Evolutionary conservation across 805 yeast species (phyloP), one percentile per base, ranked within the genome.

Genomic region (Wickerhamomyces ciferrii): DNA sequence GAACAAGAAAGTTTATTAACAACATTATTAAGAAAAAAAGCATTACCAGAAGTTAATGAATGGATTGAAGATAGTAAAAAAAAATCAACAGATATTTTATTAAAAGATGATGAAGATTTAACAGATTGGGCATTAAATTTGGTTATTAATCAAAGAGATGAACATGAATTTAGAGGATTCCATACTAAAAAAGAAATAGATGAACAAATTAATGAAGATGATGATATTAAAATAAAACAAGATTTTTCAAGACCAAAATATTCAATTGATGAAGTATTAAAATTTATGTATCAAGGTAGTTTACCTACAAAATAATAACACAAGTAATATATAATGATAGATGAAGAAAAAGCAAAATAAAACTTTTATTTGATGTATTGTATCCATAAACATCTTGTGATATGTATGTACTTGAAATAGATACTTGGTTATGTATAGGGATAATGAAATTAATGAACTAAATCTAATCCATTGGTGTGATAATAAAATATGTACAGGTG

Each of bases 11-110:
- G 89, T 2, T 71, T 94, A 32, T 67, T 91, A 43, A 86, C 96
- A 0, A 90, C 97, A 0, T 69, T 94, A 49, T 65, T 94, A 49
- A 75, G 98, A 48, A 94, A 91, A 62, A 92, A 91, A 61, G 84
- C 84, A 43, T 69, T 87, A 11, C 98, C 99, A 0, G 97, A 91
- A 51, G 96, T 92, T 2, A 87, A 82, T 43, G 86, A 80, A 41
- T 92, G 98, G 97, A 77, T 90, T 8, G 72, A 72, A 31, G 63
- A 68, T 19, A 78, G 78, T 2, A 66, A 59, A 38, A 67, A 65
- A 37, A 52, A 58, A 14, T 53, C 63, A 14, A 47, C 47, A 1
- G 54, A 50, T 24, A 47, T 51, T 1, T 38, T 52, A 6, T 23
- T 50, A n/a, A 50, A 66, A 21, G 69, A 65, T n/a, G 84, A 79